phyloP scores from a whole-genome alignment of 1,139 yeast genomes.

The Tardiomyces blankii region DNA sequence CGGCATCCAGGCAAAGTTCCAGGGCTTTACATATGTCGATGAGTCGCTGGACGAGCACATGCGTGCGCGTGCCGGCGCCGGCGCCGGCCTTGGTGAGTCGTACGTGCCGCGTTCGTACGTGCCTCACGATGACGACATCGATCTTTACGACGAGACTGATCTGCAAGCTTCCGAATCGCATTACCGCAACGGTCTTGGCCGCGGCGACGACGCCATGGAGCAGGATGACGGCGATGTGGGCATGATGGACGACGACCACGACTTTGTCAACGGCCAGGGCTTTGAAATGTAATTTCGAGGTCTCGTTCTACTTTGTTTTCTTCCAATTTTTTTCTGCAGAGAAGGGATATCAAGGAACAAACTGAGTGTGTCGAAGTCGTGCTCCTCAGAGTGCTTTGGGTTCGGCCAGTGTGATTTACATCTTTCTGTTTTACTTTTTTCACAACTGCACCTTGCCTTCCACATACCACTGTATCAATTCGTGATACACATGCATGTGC shows the following conservation, averaged over 20 bases:
- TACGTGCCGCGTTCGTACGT: slow-evolving; percentile 15
- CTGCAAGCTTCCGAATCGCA: slow-evolving; percentile 22
- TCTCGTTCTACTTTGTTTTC: neutral
- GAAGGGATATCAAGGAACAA: no score
- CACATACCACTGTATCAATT: no score
- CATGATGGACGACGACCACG: slow-evolving; percentile 49
- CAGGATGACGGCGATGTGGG: slow-evolving; percentile 11
- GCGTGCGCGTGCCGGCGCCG: slow-evolving; percentile 16
- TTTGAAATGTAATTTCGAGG: slow-evolving; percentile 50
- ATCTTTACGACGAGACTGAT: slow-evolving; percentile 28
- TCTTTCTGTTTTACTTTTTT: no score
- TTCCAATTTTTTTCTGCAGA: no score
- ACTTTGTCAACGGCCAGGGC: slow-evolving; percentile 73
- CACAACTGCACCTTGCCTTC: no score
- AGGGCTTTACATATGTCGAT: slow-evolving; percentile 92
- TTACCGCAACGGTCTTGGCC: slow-evolving; percentile 16
- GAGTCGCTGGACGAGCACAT: slow-evolving; percentile 86
- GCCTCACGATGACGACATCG: slow-evolving; percentile 24
- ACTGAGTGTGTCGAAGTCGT: no score
- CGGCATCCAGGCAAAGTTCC: slow-evolving; percentile 90
- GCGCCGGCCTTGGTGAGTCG: slow-evolving; percentile 11
- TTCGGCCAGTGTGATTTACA: no score
- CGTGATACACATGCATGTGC: no score
- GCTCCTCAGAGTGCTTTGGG: no score
- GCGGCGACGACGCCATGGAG: slow-evolving; percentile 9